Base-by-base conservation (phyloP, 176 grass and related monocot genomes). In the Rhynchospora pubera region DNA sequence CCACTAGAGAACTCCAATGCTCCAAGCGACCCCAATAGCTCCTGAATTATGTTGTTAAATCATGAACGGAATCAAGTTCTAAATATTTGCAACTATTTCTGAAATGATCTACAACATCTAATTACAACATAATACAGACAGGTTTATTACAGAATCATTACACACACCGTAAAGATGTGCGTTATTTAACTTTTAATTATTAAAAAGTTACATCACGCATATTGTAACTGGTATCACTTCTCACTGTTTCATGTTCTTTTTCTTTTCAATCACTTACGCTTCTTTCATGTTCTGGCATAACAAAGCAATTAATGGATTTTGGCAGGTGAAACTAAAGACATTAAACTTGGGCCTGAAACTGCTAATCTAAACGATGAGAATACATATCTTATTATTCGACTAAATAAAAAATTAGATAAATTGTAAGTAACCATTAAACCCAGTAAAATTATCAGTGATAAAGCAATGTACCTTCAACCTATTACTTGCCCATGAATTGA, bases 401-500 rank as follows among this genome's bases (percentile, higher is more conserved):
- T 28, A 75, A 75, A 53, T 6, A 8, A 76, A 39, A 51, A 15
- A 1, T 3, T 19, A 75, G n/a, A 23, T 28, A 72, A 72, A 47
- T 3, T 47, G 47, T 28, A 18, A 52, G 11, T 73, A 52, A 7
- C 11, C 13, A 76, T 55, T 28, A 30, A 4, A 51, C 24, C 28
- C 0, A 51, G 44, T 11, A 24, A 22, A 6, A 10, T 57, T 58
- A 62, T 62, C n/a, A 61, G 12, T n/a, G 62, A 3, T 7, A 68
- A 85, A 63, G 9, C 22, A 81, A 48, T 19, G 15, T 57, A 99
- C 96, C 91, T 99, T 99, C 72, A 99, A 94, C 71, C 92, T 88
- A 74, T 80, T 78, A 68, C 55, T 95, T 64, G 96, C 92, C 96
- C 96, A 99, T 87, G 96, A 88, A 88, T 90, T 95, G 18, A 99